These are phyloP conservation scores for Talaromyces adpressus DNA, from an alignment of 495 filamentous ascomycete species.

Conservation along the genomic window DNA sequence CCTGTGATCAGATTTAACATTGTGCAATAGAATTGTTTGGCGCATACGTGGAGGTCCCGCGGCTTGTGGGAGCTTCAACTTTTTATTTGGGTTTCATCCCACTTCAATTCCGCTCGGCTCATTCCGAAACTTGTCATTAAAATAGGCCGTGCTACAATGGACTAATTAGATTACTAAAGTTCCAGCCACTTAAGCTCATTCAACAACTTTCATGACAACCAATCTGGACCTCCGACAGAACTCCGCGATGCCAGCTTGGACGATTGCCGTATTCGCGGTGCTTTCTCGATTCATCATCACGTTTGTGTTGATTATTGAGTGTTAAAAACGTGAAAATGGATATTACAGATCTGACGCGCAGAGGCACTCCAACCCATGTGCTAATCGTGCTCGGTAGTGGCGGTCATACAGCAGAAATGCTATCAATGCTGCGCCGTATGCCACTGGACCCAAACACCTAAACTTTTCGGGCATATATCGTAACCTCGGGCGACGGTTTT, in stretches of 20 bases:
- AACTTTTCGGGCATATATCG: constrained; percentile 72
- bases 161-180: neutral
- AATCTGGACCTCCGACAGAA: neutral
- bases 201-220: neutral
- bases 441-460: constrained; percentile 39
- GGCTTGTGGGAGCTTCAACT: neutral
- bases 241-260: neutral
- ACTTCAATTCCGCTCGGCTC: neutral
- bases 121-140: neutral
- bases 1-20: too few species aligned
- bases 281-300: neutral
- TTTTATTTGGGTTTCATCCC: neutral
- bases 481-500: constrained; percentile 70
- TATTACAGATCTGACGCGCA: too few species aligned
- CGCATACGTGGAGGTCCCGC: neutral
- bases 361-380: constrained; percentile 50
- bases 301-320: neutral
- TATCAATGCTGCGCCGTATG: constrained; percentile 60
- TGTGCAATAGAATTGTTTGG: too few species aligned
- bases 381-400: constrained; percentile 85
- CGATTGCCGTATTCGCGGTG: neutral
- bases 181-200: neutral
- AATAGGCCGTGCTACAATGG: neutral
- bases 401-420: constrained; percentile 92
- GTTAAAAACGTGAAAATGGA: too few species aligned